Evolutionary conservation across 805 yeast genomes (phyloP).

Genomic region (Zygotorulaspora sp.): DNA sequence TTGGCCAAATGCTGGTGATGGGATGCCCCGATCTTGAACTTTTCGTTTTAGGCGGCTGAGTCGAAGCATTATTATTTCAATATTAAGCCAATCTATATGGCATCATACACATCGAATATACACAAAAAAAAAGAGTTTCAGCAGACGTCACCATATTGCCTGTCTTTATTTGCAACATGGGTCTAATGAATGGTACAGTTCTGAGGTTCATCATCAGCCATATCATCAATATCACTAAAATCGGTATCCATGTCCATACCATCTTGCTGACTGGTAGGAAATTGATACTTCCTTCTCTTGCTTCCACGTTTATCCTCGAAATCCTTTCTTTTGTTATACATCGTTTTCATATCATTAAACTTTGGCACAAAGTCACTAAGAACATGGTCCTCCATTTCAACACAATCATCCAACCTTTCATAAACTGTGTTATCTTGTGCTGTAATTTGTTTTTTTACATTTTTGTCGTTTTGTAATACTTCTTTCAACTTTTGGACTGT

Average conservation of each 20-base stretch:
- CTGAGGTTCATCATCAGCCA: constrained; percentile 4
- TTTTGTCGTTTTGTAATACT: constrained; percentile 19
- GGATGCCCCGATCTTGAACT: too few species aligned
- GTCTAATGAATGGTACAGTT: constrained; percentile 8
- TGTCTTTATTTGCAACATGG: too few species aligned
- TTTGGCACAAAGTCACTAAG: constrained; percentile 19
- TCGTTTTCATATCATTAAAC: constrained; percentile 6
- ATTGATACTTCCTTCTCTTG: constrained; percentile 5
- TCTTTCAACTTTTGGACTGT: constrained; percentile 19
- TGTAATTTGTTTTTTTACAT: constrained; percentile 14
- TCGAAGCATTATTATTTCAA: too few species aligned
- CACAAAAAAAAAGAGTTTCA: too few species aligned
- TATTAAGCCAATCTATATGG: too few species aligned
- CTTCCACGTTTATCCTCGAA: constrained; percentile 1
- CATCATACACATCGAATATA: too few species aligned
- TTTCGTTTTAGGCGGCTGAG: too few species aligned
- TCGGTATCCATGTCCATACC: constrained; percentile 5
- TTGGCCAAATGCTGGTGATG: too few species aligned
- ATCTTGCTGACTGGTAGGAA: neutral
- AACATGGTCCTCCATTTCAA: constrained; percentile 26
- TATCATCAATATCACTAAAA: neutral
- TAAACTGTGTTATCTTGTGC: constrained; percentile 12
- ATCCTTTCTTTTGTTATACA: constrained; percentile 4
- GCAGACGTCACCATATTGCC: too few species aligned
- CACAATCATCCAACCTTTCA: constrained; percentile 17